Percentiles rank a stretch among this genome's conserved stretches.
These are phyloP conservation scores for Bothriochloa decipiens DNA, from an alignment of 176 grass and related monocot species.

Conservation along the genomic window DNA sequence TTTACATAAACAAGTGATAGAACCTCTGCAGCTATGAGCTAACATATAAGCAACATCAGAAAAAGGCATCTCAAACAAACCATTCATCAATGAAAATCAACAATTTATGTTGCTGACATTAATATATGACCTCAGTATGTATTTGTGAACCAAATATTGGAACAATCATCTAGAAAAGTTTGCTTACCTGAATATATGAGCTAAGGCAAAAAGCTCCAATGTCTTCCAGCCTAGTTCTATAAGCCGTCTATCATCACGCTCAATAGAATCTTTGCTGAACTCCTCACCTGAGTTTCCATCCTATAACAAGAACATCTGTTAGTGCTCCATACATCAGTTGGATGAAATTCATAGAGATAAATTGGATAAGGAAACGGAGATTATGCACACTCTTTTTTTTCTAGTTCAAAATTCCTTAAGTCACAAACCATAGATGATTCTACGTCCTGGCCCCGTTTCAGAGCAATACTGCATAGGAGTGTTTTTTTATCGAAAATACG, in stretches of 20 bases:
- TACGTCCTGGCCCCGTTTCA: slow-evolving; percentile 19
- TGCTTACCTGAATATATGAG: slow-evolving; percentile 87
- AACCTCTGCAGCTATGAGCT: background rate
- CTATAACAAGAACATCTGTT: slow-evolving; percentile 48
- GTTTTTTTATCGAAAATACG: background rate
- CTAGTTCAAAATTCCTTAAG: slow-evolving; percentile 3
- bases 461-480: background rate
- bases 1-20: slow-evolving; percentile 1
- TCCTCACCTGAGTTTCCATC: slow-evolving; percentile 82
- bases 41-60: slow-evolving; percentile 16
- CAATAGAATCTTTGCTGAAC: slow-evolving; percentile 85
- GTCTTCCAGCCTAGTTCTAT: slow-evolving; percentile 87
- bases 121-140: background rate
- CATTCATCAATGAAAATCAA: background rate
- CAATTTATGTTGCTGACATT: slow-evolving; percentile 1
- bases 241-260: slow-evolving; percentile 84
- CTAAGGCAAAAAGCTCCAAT: slow-evolving; percentile 86
- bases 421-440: background rate
- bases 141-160: slow-evolving; percentile 23
- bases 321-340: slow-evolving; percentile 19
- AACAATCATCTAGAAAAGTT: slow-evolving; percentile 13
- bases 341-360: slow-evolving; percentile 20
- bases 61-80: slow-evolving; percentile 5
- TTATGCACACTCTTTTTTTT: background rate
- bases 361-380: background rate